phyloP scores from a whole-genome alignment of 1,284 basidiomycete genomes.

The Bondarzewia mesenterica region DNA sequence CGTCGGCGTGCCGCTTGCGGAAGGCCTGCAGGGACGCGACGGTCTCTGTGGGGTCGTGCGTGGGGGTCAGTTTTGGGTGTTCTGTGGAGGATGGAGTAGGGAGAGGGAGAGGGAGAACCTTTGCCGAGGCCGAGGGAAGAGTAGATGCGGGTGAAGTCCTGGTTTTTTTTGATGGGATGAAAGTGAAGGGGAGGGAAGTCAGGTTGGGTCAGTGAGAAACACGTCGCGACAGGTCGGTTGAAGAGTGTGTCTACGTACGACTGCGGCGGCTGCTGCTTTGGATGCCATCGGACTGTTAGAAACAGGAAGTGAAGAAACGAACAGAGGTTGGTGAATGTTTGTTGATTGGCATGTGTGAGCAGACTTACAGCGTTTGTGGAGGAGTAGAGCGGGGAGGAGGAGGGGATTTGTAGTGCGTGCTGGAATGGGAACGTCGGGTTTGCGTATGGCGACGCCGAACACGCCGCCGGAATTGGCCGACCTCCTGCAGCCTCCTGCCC shows the following conservation, averaged over 20 bases:
- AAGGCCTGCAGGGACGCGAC: constrained; percentile 87
- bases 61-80: too few relatives aligned
- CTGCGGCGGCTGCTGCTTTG: constrained; percentile 71
- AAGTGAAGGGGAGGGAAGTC: constrained; percentile 9
- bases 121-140: constrained; percentile 87
- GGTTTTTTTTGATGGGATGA: constrained; percentile 8
- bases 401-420: neutral
- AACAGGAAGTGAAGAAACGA: too few relatives aligned
- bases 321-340: neutral
- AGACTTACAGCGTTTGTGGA: neutral
- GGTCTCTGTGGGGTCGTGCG: constrained; percentile 57
- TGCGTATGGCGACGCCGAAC: constrained; percentile 2
- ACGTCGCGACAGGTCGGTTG: neutral
- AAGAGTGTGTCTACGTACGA: constrained; percentile 42
- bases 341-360: too few relatives aligned
- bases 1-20: constrained; percentile 91
- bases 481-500: too few relatives aligned
- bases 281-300: constrained; percentile 65
- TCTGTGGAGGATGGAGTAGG: neutral
- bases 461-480: too few relatives aligned
- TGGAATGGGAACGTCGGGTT: neutral
- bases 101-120: constrained; percentile 40
- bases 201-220: neutral
- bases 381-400: neutral
- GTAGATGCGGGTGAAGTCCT: constrained; percentile 94